These are phyloP conservation scores for Moniliella sp. DNA, from an alignment of 1,284 basidiomycete species.

Conservation along the genomic window DNA sequence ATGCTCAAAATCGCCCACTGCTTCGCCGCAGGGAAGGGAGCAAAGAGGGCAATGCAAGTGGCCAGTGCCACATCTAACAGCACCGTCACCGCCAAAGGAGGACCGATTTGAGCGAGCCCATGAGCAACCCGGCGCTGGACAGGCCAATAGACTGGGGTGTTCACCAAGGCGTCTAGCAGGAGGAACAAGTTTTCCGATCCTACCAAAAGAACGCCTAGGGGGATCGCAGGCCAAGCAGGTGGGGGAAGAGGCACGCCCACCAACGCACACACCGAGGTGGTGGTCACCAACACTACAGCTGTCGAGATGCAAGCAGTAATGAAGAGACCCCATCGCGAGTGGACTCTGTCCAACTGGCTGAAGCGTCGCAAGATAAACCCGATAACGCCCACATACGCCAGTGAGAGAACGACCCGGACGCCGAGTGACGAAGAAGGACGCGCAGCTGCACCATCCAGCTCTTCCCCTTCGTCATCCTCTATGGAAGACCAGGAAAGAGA, in stretches of 20 bases:
- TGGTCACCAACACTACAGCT: conserved; percentile 70
- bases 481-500: not conserved
- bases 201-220: conserved; percentile 37
- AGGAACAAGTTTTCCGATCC: conserved; percentile 94
- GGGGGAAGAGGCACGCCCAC: conserved; percentile 62
- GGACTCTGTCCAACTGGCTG: conserved; percentile 41
- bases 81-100: conserved; percentile 74
- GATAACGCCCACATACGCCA: conserved; percentile 59
- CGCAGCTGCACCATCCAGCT: conserved; percentile 1
- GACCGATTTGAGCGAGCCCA: conserved; percentile 67
- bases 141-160: conserved; percentile 65
- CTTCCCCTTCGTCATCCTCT: not conserved
- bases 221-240: conserved; percentile 49
- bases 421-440: not conserved
- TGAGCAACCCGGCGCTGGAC: conserved; percentile 78
- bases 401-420: conserved; percentile 44
- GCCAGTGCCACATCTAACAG: conserved; percentile 65
- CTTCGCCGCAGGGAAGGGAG: conserved; percentile 52
- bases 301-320: conserved; percentile 83
- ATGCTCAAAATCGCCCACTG: conserved; percentile 85
- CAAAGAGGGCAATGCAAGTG: conserved; percentile 53
- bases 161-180: conserved; percentile 66
- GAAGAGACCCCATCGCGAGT: conserved; percentile 71
- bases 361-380: conserved; percentile 57
- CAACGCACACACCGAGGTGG: conserved; percentile 67